A percentile compares a stretch with the other conserved stretches of the same genome.
Conservation (phyloP, 192 early-diverging fungal species). For the Podila epicladia region DNA sequence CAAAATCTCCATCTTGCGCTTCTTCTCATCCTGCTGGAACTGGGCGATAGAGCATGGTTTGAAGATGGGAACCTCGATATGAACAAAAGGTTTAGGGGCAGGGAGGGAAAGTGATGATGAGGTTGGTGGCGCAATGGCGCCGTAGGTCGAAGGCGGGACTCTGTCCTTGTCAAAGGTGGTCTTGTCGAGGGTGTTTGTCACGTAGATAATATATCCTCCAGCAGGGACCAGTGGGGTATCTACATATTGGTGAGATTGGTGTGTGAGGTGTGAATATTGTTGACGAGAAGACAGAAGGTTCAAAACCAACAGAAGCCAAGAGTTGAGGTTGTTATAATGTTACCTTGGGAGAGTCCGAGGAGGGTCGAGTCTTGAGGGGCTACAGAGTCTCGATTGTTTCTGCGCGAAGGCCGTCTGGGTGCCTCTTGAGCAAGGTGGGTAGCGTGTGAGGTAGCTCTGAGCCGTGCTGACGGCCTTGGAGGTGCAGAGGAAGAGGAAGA, state of each 20-base stretch:
- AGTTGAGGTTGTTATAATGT: background rate
- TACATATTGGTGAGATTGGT: background rate
- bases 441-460: background rate
- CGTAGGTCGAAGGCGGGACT: constrained; percentile 23
- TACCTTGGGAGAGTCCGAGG: constrained; percentile 1
- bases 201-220: constrained; percentile 41
- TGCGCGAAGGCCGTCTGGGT: background rate
- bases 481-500: background rate
- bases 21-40: constrained; percentile 47
- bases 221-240: constrained; percentile 29
- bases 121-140: constrained; percentile 3
- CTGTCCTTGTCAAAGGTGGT: constrained; percentile 13
- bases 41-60: constrained; percentile 31
- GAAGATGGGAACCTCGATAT: constrained; percentile 51
- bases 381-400: background rate
- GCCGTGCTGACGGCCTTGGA: background rate
- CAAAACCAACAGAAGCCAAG: background rate
- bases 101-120: background rate
- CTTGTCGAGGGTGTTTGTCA: constrained; percentile 2
- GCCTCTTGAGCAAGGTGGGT: background rate
- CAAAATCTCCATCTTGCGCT: constrained; percentile 32
- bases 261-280: background rate
- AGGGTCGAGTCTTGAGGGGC: background rate
- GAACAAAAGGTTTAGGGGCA: constrained; percentile 12
- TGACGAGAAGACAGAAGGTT: background rate